Base-by-base conservation (phyloP, 2,329 filamentous ascomycete genomes). In the Colletotrichum orbiculare region DNA sequence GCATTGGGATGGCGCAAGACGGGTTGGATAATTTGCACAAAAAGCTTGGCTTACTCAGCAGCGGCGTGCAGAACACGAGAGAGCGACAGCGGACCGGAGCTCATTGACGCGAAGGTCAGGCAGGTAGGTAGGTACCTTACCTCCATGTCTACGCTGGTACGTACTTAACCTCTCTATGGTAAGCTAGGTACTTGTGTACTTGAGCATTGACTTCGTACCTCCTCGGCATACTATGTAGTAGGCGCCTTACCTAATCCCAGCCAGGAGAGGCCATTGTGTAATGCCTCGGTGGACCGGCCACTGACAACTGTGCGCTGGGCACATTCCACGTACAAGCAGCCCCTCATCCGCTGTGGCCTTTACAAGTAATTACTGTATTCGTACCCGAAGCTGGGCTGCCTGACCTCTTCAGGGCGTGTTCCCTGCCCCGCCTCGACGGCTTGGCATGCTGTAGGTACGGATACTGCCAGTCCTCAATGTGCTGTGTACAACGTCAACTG, bases 391-490 rank as follows among this genome's bases (percentile, higher is more conserved):
- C 34, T 59, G 48, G 41, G 54, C 43, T 58, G 47, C 47, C 47
- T 53, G 37, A 45, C 56, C 56, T 45, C 56, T 58, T 33, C 46
- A 11, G 47, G 57, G 60, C 38, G 50, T 58, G 57, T 64, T 25
- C 25, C 63, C 58, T 66, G 63, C 63, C 63, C 63, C 63, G 63
- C 63, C 54, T 52, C 63, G 53, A 63, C 63, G 53, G 53, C 58
- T 55, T 66, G 58, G 58, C 25, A 25, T 25, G 25, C 25, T 25
- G 25, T 25, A 25, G 25, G 25, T 25, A 25, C 4, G 17, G 17
- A 17, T 25, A 25, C 25, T 25, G 25, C 25, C 25, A 25, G 25
- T 5, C 25, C 25, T 25, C 25, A 25, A 25, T 25, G 25, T 25
- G 25, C 25, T 25, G 25, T 25, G 25, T 25, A 25, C 25, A 25